Percentiles rank a stretch among this genome's conserved stretches.
Conservation (phyloP, 495 filamentous ascomycete genomes). For the Monascus purpureus region DNA sequence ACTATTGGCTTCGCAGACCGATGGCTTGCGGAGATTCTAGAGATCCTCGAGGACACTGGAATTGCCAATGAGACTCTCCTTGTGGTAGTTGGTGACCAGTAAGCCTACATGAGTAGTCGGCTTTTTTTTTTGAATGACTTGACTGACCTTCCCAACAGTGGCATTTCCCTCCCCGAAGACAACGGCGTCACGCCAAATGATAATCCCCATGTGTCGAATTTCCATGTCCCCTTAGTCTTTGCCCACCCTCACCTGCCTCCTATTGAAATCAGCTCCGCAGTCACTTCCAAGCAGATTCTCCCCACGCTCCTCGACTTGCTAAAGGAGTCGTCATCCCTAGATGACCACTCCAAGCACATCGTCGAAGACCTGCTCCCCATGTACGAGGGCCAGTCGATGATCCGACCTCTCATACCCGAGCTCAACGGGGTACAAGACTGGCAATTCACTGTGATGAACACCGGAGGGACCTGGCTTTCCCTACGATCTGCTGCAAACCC, state of each 20-base stretch:
- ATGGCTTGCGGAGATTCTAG: slow-evolving; percentile 21
- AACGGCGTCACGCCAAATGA: slow-evolving; percentile 19
- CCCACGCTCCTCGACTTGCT: slow-evolving; percentile 31
- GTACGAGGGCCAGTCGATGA: slow-evolving; percentile 31
- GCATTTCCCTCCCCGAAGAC: slow-evolving; percentile 19
- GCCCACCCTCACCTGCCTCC: slow-evolving; percentile 24
- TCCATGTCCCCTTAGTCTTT: slow-evolving; percentile 27
- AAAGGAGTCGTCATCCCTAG: slow-evolving; percentile 18
- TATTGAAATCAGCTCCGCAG: slow-evolving; percentile 18
- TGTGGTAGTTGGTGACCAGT: slow-evolving; percentile 31
- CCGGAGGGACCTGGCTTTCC: slow-evolving; percentile 22
- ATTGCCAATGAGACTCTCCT: slow-evolving; percentile 29
- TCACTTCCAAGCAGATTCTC: slow-evolving; percentile 23
- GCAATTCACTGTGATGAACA: slow-evolving; percentile 32
- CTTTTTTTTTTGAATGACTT: not conserved
- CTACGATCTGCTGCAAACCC: slow-evolving; percentile 16
- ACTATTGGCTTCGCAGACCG: slow-evolving; percentile 22
- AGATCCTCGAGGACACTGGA: slow-evolving; percentile 21
- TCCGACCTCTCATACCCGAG: slow-evolving; percentile 15
- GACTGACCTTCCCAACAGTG: slow-evolving; percentile 4
- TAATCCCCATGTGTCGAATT: slow-evolving; percentile 25
- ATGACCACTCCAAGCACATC: slow-evolving; percentile 8
- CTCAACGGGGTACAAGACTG: slow-evolving; percentile 14
- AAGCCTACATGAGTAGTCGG: slow-evolving; percentile 7
- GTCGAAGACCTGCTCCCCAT: slow-evolving; percentile 23